Base-by-base conservation (phyloP, 2,329 filamentous ascomycete species). In the Neopestalotiopsis rosae region DNA sequence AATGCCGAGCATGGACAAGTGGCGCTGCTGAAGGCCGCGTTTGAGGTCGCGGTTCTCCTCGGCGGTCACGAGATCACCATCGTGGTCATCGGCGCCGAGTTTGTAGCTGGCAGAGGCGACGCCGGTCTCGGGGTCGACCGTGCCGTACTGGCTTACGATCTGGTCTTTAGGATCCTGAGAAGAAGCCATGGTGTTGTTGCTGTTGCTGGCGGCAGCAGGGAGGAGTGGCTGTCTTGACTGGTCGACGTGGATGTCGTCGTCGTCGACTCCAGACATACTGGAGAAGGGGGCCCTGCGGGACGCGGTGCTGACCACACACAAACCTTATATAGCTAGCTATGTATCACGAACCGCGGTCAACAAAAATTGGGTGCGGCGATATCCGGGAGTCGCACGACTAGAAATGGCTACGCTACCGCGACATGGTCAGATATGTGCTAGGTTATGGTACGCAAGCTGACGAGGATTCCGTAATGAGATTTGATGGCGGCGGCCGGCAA, bases 1-100 rank as follows among this genome's bases (percentile, higher is more conserved):
- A 68, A 90, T 89, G 73, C 86, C 88, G 70, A 90, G 84, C 87
- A 90, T 89, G 72, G 88, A 87, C 70, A 90, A 81, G 77, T 90
- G 88, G 66, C 87, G 84, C 72, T 86, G 84, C 73, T 83, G 83
- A 67, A 89, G 82, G 24, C 82, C 82, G 69, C 84, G 83, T 73
- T 81, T 81, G 67, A 88, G 81, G 70, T 83, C 80, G 67, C 82
- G 82, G 67, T 84, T 80, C 76, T 91, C 89, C 73, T 80, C 77
- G 56, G 78, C 76, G 0, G 84, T 84, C 67, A 85, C 80, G 63
- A 88, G 78, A 70, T 87, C 83, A 69, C 81, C 81, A 59, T 81
- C 78, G 70, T 79, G 74, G 28, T 68, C 69, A 20, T 68, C 69
- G 13, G n/a, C 67, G 34, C 59, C 59, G 28, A 34, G 24, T 28